Evolutionary conservation across 2,329 filamentous ascomycete species (phyloP).

Genomic region (Scedosporium aurantiacum): DNA sequence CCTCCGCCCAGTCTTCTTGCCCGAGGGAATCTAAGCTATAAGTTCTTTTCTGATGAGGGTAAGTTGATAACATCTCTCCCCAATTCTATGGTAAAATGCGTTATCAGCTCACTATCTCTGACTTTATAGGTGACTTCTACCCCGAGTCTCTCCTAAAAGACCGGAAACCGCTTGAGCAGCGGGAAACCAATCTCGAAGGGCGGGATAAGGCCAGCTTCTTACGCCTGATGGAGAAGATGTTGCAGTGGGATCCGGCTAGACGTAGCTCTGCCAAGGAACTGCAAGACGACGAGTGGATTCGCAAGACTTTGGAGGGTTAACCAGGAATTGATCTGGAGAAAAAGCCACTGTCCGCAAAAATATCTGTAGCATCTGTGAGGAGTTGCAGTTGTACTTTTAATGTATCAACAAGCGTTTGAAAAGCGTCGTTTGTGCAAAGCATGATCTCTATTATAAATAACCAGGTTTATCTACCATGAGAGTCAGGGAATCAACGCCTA

Average conservation of each 20-base stretch:
- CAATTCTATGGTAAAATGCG: conserved; percentile 9
- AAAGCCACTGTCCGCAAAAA: no score
- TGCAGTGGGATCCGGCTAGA: conserved; percentile 23
- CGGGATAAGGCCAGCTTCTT: conserved; percentile 20
- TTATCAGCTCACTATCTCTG: neutral
- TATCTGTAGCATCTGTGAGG: neutral
- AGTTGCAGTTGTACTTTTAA: neutral
- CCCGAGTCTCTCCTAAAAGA: neutral
- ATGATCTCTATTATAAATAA: neutral
- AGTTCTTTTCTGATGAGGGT: conserved; percentile 29
- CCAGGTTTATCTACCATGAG: neutral
- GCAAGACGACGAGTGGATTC: conserved; percentile 19
- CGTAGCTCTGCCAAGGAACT: conserved; percentile 19
- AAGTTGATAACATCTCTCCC: conserved; percentile 7
- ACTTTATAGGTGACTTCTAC: neutral
- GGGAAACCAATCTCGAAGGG: conserved; percentile 24
- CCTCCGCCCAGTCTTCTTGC: conserved; percentile 25
- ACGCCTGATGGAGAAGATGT: conserved; percentile 23
- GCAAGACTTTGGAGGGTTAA: conserved; percentile 5
- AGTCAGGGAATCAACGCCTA: neutral
- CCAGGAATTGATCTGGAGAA: no score
- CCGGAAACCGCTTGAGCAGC: conserved; percentile 9
- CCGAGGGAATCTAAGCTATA: conserved; percentile 17
- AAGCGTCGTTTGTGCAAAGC: neutral
- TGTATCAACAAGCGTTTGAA: no score